Base-by-base conservation (phyloP, 2,329 filamentous ascomycete genomes). In the Magnaporthiopsis rhizophila region DNA sequence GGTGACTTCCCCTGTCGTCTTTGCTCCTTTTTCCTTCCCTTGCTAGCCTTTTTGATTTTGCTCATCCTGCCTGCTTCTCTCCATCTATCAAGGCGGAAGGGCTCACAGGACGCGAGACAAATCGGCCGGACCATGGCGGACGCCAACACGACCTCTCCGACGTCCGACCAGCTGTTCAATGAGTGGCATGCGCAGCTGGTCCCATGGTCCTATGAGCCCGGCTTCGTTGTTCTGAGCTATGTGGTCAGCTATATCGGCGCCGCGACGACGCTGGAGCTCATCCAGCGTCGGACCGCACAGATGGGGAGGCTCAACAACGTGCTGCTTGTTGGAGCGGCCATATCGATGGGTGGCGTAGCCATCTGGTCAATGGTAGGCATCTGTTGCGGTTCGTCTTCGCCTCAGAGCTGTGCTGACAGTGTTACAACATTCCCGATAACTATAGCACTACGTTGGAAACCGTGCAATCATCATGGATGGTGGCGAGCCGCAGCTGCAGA, bases 381-480 rank as follows among this genome's bases (percentile, higher is more conserved):
- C 8, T 12, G 58, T 59, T 24, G n/a, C 15, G 58, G 34, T 28
- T 50, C n/a, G 9, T 64, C 15, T 61, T 58, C 58, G 32, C 38
- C 59, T 56, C 50, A 28, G 28, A 24, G 11, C 28, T 36, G 9
- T n/a, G 18, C 36, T 36, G 4, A 28, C 24, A 36, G 24, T 15
- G 59, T 28, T n/a, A 18, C 36, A 38, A 38, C 36, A 13, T 38
- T 13, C 12, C 12, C 61, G 18, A 53, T 15, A 12, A 21, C 68
- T 75, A 75, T 79, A 88, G 89, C 91, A 95, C 73, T 94, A 90
- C 71, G 89, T 95, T 68, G 91, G 91, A 28, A 94, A 95, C 72
- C 83, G 89, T 63, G 91, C 91, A 18, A 89, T 94, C 66, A 79
- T 89, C 32, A 82, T 96, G 24, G 88, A 82, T 56, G 69, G 86